Conservation (phyloP, 768 basidiomycete species). For the Chalciporus pseudorubinellus region DNA sequence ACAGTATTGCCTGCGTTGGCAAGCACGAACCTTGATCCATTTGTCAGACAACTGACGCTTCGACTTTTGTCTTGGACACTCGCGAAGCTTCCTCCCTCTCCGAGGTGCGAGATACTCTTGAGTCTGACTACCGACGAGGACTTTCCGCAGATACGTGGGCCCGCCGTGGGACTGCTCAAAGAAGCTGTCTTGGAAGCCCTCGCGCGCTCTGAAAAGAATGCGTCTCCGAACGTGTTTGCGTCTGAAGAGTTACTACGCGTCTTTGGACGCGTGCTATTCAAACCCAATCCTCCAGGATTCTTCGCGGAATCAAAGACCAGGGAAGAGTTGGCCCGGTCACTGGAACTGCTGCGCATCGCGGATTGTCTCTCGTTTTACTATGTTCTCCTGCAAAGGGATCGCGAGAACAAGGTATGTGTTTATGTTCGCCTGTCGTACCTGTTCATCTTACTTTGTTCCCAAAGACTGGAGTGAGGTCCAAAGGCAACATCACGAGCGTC, state of each 20-base stretch:
- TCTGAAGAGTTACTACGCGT: constrained; percentile 53
- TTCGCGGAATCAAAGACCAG: constrained; percentile 39
- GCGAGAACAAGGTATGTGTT: constrained; percentile 47
- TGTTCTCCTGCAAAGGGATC: constrained; percentile 58
- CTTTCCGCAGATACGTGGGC: constrained; percentile 66
- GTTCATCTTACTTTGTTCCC: neutral
- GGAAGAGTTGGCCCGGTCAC: constrained; percentile 48
- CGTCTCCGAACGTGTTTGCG: constrained; percentile 44
- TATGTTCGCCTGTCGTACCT: neutral
- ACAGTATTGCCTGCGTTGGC: constrained; percentile 54
- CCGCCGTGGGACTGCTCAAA: constrained; percentile 66
- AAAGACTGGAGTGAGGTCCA: constrained; percentile 53
- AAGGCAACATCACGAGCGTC: constrained; percentile 42
- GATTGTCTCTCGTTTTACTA: constrained; percentile 72
- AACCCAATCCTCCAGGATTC: constrained; percentile 52
- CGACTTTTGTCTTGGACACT: constrained; percentile 57
- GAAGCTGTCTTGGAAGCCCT: constrained; percentile 60
- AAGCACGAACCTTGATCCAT: constrained; percentile 58
- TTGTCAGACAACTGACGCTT: constrained; percentile 57
- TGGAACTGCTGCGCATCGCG: constrained; percentile 59
- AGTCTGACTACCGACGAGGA: constrained; percentile 49
- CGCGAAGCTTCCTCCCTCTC: constrained; percentile 41
- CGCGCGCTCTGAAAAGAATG: constrained; percentile 22
- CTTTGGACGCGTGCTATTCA: constrained; percentile 61
- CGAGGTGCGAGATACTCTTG: constrained; percentile 53